Conservation (phyloP, 2,329 filamentous ascomycete genomes). For the Acrodontium crateriforme region DNA sequence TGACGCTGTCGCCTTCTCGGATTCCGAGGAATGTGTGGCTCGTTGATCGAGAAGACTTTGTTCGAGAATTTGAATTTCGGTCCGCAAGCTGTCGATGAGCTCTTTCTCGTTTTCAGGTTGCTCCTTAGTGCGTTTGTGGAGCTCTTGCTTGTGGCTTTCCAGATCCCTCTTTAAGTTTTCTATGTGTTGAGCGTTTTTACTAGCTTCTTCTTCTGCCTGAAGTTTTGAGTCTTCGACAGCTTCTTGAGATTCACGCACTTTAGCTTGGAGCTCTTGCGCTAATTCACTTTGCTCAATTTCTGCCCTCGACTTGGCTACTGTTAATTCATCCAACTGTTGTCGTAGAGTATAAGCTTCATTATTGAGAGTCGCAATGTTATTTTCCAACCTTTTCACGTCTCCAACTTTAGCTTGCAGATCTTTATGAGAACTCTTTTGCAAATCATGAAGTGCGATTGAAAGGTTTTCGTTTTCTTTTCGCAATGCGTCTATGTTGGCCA, state of each 20-base stretch:
- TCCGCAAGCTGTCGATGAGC: slow-evolving; percentile 10
- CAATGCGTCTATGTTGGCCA: neutral
- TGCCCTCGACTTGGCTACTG: slow-evolving; percentile 5
- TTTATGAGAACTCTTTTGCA: slow-evolving; percentile 2
- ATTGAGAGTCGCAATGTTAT: slow-evolving; percentile 10
- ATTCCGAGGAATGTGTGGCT: slow-evolving; percentile 2
- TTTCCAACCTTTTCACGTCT: slow-evolving; percentile 1
- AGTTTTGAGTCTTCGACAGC: slow-evolving; percentile 6
- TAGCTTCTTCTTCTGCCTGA: neutral
- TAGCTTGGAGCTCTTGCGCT: slow-evolving; percentile 11
- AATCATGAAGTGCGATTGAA: too few relatives aligned
- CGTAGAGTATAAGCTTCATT: slow-evolving; percentile 7
- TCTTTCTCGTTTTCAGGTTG: slow-evolving; percentile 10
- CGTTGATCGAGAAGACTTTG: slow-evolving; percentile 8
- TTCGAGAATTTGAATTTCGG: slow-evolving; percentile 11
- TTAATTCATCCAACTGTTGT: slow-evolving; percentile 10
- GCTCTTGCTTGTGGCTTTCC: too few relatives aligned
- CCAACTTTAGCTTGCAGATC: neutral
- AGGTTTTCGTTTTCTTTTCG: too few relatives aligned
- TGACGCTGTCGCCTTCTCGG: slow-evolving; percentile 2
- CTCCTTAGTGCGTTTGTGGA: too few relatives aligned
- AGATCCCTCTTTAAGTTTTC: too few relatives aligned
- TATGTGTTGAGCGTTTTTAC: too few relatives aligned
- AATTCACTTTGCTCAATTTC: too few relatives aligned
- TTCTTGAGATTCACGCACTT: slow-evolving; percentile 9